Evolutionary conservation across 2,329 filamentous ascomycete species (phyloP).

Genomic region (Neodidymelliopsis sp.): DNA sequence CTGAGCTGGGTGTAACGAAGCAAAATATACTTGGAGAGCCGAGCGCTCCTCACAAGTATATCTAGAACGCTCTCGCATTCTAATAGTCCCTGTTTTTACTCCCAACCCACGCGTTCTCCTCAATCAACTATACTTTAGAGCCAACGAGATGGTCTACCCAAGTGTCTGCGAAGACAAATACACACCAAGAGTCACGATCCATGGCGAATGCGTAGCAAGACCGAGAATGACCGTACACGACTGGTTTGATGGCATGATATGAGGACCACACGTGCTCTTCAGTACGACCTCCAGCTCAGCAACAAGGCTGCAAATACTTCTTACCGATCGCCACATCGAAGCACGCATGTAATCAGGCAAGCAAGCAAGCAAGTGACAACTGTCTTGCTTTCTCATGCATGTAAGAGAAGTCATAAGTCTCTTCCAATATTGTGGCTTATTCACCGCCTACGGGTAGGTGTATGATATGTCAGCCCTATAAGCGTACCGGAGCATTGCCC

Average conservation of each 20-base stretch:
- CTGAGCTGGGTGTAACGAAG: conserved; percentile 8
- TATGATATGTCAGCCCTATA: conserved; percentile 15
- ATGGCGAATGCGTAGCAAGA: not conserved
- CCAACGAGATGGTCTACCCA: not conserved
- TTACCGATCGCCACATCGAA: not conserved
- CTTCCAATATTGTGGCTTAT: conserved; percentile 39
- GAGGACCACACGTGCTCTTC: conserved; percentile 6
- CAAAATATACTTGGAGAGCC: conserved; percentile 6
- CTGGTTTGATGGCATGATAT: not conserved
- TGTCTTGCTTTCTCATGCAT: conserved; percentile 20
- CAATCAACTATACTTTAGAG: not conserved
- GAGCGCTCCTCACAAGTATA: conserved; percentile 7
- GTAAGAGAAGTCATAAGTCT: conserved; percentile 19
- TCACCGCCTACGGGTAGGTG: conserved; percentile 10
- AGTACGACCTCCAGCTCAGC: conserved; percentile 7
- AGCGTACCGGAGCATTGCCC: not conserved
- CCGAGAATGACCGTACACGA: not conserved
- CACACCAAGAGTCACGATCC: not conserved
- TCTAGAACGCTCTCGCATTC: not conserved
- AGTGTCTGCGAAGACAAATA: not conserved
- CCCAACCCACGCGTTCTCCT: not conserved
- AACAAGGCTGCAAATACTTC: conserved; percentile 13
- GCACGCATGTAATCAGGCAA: no score
- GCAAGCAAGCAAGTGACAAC: conserved; percentile 5
- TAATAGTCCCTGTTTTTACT: not conserved